Conservation (phyloP, 139 green algal species). For the Volvox reticuliferus region DNA sequence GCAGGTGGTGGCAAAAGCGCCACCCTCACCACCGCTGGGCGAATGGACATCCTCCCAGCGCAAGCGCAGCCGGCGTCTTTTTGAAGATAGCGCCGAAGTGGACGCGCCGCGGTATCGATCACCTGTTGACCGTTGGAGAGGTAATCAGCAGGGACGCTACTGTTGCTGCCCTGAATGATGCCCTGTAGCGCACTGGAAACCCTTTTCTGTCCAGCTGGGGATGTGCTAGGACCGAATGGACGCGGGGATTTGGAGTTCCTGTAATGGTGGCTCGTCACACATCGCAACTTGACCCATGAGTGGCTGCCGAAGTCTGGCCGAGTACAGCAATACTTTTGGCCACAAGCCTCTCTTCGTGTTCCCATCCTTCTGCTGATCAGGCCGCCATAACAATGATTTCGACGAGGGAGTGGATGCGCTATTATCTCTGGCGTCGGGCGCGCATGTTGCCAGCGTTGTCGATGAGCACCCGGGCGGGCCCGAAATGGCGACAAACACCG, state of each 20-base stretch:
- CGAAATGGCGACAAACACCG: background rate
- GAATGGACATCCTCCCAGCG: constrained; percentile 1
- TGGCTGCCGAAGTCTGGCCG: no score
- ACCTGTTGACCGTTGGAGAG: constrained; percentile 17
- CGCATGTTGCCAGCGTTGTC: constrained; percentile 33
- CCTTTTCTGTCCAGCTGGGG: no score
- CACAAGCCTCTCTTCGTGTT: no score
- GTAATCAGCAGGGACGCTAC: background rate
- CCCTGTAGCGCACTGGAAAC: no score
- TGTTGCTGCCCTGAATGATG: no score
- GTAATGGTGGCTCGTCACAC: no score
- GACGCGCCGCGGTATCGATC: constrained; percentile 19
- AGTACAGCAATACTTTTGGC: no score
- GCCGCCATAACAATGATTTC: constrained; percentile 60
- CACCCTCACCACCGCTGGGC: background rate
- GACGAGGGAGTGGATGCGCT: constrained; percentile 78
- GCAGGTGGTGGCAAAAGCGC: background rate
- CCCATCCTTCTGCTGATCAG: background rate
- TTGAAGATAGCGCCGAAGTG: background rate
- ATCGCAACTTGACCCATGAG: no score
- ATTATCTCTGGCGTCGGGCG: constrained; percentile 73
- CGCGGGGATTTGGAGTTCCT: no score
- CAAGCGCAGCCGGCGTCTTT: constrained; percentile 34
- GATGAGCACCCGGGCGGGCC: background rate
- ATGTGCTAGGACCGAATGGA: no score